Base-by-base conservation (phyloP, 257 asterid genomes). In the Nicotiana tomentosiformis region DNA sequence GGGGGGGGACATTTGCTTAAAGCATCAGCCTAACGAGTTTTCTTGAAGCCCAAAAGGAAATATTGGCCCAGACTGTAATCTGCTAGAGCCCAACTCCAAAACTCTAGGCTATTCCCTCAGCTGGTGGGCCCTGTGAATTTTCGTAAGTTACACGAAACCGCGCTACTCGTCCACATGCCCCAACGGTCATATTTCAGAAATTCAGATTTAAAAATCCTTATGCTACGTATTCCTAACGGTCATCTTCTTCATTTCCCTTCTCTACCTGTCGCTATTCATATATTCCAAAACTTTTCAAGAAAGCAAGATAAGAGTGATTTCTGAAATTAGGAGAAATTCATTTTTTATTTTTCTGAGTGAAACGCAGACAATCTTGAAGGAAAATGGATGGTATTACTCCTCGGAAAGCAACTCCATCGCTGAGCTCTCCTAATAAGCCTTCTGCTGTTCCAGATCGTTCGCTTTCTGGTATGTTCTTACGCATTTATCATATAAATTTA, bases 381-480 rank as follows among this genome's bases (percentile, higher is more conserved):
- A 37, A 35, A 35, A 33, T 12, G 33, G 49, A 37, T 43, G 11
- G 11, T 43, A 43, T 43, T 39, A 7, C 46, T 39, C 46, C 46
- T 39, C 9, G 46, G 49, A 39, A 39, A 39, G 49, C 49, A 39
- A 39, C 64, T 26, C 80, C 86, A 55, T 80, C 92, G 69, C 82
- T 89, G 77, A 80, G 78, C 76, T 33, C 69, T 46, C 78, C 23
- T 23, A 87, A 83, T n/a, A 87, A 83, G 65, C 74, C 89, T 55
- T 65, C 89, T 56, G 77, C 89, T n/a, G 80, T 39, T 56, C 89
- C 87, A 66, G 85, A 72, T 82, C 77, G 77, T 37, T 65, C 92
- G 2, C 74, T 57, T 76, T 85, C 92, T 20, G 95, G 98, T 91
- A 91, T 26, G 82, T 74, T 39, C 60, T 57, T n/a, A 39, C 39